Evolutionary conservation across 2,329 filamentous ascomycete species (phyloP).

Genomic region (Periglandula ipomoeae): DNA sequence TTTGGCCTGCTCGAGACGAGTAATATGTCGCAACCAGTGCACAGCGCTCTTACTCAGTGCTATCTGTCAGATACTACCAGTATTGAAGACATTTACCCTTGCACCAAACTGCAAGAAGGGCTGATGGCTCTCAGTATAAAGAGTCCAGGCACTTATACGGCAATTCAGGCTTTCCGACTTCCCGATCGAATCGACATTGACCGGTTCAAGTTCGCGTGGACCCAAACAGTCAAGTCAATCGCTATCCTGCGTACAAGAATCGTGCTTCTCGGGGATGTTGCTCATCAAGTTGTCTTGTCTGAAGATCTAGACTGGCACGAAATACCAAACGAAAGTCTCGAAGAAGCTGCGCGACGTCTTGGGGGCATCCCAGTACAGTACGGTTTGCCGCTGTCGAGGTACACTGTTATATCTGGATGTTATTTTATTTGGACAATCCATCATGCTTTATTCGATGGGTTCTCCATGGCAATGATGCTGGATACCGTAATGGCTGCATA

Average conservation of each 20-base stretch:
- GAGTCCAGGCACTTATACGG: neutral
- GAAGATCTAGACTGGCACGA: neutral
- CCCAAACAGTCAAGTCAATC: neutral
- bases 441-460: constrained; percentile 1
- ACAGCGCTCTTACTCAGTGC: neutral
- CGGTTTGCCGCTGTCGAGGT: neutral
- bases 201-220: neutral
- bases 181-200: neutral
- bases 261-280: neutral
- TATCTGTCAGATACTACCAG: no score
- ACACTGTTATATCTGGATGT: neutral
- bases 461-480: neutral
- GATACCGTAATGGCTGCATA: no score
- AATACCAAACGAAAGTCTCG: neutral
- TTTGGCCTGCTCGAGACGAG: neutral
- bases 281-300: neutral
- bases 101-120: constrained; percentile 2
- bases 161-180: neutral
- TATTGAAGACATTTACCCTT: neutral
- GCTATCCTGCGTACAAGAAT: constrained; percentile 2
- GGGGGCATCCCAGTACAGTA: neutral
- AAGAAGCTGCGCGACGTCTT: neutral
- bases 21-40: neutral
- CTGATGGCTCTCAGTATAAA: constrained; percentile 1
- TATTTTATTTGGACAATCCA: no score